Percentiles rank a stretch among this genome's conserved stretches.
phyloP scores from a whole-genome alignment of 495 filamentous ascomycete species.

The Geopyxis carbonaria region DNA sequence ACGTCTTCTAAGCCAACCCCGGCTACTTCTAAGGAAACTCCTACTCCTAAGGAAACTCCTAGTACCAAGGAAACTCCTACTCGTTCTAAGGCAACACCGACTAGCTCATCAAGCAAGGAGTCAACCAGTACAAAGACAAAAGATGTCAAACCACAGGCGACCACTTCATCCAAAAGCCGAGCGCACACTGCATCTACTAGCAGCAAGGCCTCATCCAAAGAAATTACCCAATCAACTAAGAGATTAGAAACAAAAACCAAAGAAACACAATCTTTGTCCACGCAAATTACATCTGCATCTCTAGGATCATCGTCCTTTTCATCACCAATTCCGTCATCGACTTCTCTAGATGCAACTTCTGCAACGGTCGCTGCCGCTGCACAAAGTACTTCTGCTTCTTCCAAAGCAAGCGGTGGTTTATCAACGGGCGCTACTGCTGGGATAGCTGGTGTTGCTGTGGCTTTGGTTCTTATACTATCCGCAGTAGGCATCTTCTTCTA shows the following conservation, averaged over 20 bases:
- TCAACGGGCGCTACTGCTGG: conserved; percentile 62
- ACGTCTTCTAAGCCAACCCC: background rate
- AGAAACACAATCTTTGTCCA: too few species aligned
- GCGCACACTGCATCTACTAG: too few species aligned
- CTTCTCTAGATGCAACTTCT: conserved; percentile 3
- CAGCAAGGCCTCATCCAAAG: too few species aligned
- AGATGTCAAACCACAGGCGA: too few species aligned
- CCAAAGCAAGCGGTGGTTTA: conserved; percentile 32
- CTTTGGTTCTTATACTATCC: conserved; percentile 45
- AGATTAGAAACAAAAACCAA: too few species aligned
- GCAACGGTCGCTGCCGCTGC: conserved; percentile 5
- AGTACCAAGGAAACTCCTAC: conserved; percentile 3
- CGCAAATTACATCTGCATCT: conserved; percentile 16
- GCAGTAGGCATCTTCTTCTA: conserved; percentile 47
- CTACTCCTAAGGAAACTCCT: background rate
- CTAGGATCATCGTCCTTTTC: conserved; percentile 8
- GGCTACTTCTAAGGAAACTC: background rate
- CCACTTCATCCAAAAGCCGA: too few species aligned
- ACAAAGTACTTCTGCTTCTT: conserved; percentile 20
- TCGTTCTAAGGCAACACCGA: background rate
- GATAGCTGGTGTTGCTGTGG: conserved; percentile 57
- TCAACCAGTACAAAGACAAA: background rate
- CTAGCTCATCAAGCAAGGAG: background rate
- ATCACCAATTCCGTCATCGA: conserved; percentile 14
- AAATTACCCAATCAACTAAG: too few species aligned